Evolutionary conservation across 768 basidiomycete species (phyloP).

Genomic region (Collybia nuda): DNA sequence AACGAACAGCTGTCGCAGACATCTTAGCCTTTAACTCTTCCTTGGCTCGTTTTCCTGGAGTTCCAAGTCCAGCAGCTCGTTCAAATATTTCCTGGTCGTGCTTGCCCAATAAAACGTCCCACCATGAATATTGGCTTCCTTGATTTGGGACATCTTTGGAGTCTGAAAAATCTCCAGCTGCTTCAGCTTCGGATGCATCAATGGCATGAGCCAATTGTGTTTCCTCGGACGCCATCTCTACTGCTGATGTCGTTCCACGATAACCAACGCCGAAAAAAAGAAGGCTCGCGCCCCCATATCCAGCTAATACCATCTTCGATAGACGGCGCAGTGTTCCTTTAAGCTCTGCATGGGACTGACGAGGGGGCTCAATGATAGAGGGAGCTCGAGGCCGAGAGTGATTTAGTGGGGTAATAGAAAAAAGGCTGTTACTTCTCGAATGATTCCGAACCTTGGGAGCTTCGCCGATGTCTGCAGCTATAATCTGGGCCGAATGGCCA

Average conservation of each 20-base stretch:
- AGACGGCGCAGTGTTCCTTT: slow-evolving; percentile 73
- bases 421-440: slow-evolving; percentile 4
- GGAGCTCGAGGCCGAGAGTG: slow-evolving; percentile 6
- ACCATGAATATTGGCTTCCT: slow-evolving; percentile 65
- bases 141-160: slow-evolving; percentile 15
- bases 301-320: slow-evolving; percentile 81
- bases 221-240: slow-evolving; percentile 56
- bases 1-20: slow-evolving; percentile 50
- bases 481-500: slow-evolving; percentile 67
- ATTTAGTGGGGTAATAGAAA: slow-evolving; percentile 10
- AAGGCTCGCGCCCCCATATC: slow-evolving; percentile 80
- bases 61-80: slow-evolving; percentile 43
- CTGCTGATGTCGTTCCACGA: slow-evolving; percentile 29
- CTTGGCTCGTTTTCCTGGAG: slow-evolving; percentile 23
- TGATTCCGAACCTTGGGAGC: slow-evolving; percentile 23
- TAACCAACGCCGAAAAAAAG: slow-evolving; percentile 72
- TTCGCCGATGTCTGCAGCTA: slow-evolving; percentile 81
- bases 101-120: slow-evolving; percentile 77
- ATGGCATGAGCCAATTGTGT: slow-evolving; percentile 63
- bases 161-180: slow-evolving; percentile 38
- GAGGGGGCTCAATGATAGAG: slow-evolving; percentile 8
- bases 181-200: slow-evolving; percentile 71
- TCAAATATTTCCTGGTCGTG: slow-evolving; percentile 86
- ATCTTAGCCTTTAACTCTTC: slow-evolving; percentile 40
- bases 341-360: slow-evolving; percentile 46